Base-by-base conservation (phyloP, 495 filamentous ascomycete species). In the Rusavskia elegans region DNA sequence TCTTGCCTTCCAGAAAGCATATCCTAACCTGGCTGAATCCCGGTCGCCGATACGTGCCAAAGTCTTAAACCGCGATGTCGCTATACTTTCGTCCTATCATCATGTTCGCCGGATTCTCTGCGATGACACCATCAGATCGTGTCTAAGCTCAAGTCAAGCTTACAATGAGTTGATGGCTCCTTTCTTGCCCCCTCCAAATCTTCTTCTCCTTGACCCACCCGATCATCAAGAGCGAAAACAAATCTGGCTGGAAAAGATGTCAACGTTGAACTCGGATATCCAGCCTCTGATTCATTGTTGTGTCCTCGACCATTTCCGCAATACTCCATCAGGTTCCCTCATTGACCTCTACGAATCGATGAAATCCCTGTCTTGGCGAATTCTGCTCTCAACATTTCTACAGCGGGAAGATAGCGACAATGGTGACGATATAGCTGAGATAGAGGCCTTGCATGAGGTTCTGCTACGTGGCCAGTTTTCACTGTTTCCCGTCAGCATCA, bases 401-500 rank as follows among this genome's bases (percentile, higher is more conserved):
- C 36, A 13, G 3, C 16, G 2, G 1, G 25, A 20, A 5, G 19
- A 51, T 8, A 17, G 19, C 36, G 3, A 17, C 17, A 19, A 41
- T 7, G 17, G 21, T 11, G 21, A 55, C 13, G 51, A 58, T 1
- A 40, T 16, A 9, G 20, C 35, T 13, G n/a, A 46, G 2, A 27
- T 64, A n/a, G 53, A 57, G 45, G 16, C 20, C 0, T 42, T 63
- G 30, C 63, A 66, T 36, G 63, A 64, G 41, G 53, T 53, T 38
- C 56, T 66, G 1, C 56, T 66, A 0, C 49, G 63, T 5, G 63
- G 63, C 1, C 63, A 66, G 49, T 66, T 66, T 52, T 62, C 59
- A 5, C 35, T 66, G 6, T 56, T 66, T 13, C 63, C 63, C 11
- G 54, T 64, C 19, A 55, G 46, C 20, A 45, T 66, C n/a, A 61